Evolutionary conservation across 768 basidiomycete species (phyloP).

Genomic region (Tulasnella sp.): DNA sequence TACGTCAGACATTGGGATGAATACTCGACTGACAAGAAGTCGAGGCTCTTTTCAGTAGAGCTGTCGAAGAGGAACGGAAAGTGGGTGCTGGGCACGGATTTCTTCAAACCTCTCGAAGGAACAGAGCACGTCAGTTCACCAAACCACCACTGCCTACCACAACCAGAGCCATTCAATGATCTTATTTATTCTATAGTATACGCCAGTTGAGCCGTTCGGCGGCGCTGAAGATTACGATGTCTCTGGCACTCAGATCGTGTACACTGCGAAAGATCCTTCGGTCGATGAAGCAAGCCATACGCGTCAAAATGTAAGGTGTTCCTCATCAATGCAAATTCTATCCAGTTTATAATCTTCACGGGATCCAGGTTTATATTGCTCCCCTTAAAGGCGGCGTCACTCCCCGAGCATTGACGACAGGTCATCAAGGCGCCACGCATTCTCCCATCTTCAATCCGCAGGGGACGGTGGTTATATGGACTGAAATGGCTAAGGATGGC

Average conservation of each 20-base stretch:
- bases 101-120: conserved; percentile 49
- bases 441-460: conserved; percentile 14
- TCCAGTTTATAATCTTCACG: background rate
- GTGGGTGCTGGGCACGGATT: conserved; percentile 44
- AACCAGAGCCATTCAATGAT: no score
- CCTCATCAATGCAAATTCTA: background rate
- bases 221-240: conserved; percentile 35
- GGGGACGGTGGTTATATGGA: conserved; percentile 7
- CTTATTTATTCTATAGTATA: conserved; percentile 61
- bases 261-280: conserved; percentile 75
- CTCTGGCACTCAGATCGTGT: conserved; percentile 55
- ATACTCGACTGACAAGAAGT: conserved; percentile 62
- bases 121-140: conserved; percentile 53
- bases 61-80: conserved; percentile 38
- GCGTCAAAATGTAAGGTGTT: conserved; percentile 56
- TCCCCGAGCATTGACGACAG: conserved; percentile 14
- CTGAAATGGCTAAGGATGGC: conserved; percentile 15
- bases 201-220: conserved; percentile 18
- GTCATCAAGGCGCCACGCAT: conserved; percentile 16
- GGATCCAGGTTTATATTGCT: conserved; percentile 10
- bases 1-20: conserved; percentile 70
- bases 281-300: conserved; percentile 78
- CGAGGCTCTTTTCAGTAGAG: conserved; percentile 59
- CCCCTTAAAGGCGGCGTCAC: conserved; percentile 6
- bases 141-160: background rate